Conservation (phyloP, 2,329 filamentous ascomycete species). For the Trichoderma sp. region DNA sequence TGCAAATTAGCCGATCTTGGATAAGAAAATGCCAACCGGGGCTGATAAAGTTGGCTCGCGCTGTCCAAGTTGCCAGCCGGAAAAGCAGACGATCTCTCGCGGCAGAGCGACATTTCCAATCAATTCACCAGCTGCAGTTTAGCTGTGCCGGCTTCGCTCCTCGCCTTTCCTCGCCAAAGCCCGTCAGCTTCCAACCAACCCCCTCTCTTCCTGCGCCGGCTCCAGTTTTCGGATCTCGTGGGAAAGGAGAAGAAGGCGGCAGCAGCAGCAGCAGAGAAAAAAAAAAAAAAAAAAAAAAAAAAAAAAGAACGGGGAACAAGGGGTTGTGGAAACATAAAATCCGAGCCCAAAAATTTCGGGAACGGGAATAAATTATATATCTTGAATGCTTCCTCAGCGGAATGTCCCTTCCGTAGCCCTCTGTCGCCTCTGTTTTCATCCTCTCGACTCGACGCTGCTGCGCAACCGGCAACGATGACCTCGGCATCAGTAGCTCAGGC, state of each 20-base stretch:
- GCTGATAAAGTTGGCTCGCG: conserved; percentile 1
- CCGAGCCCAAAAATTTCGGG: too few relatives aligned
- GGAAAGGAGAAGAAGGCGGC: too few relatives aligned
- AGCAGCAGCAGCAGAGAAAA: too few relatives aligned
- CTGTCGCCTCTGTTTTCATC: background rate
- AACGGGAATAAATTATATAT: background rate
- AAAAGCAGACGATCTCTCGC: background rate
- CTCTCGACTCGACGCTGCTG: background rate
- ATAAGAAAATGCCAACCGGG: conserved; percentile 13
- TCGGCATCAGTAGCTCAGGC: background rate
- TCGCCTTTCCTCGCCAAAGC: background rate
- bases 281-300: background rate
- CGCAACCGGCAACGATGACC: conserved; percentile 13
- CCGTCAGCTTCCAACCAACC: background rate
- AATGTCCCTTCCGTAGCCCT: conserved; percentile 7
- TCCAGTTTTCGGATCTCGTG: background rate
- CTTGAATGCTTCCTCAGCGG: conserved; percentile 11
- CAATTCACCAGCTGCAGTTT: background rate
- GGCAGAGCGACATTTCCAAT: background rate
- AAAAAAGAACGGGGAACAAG: background rate
- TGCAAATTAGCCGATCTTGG: conserved; percentile 7
- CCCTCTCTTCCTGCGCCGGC: too few relatives aligned
- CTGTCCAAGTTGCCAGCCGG: background rate
- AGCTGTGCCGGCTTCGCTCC: conserved; percentile 1
- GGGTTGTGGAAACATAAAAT: background rate